These are phyloP conservation scores for Trypanosoma caninum DNA, from an alignment of 208 protist genomes.

Conservation along the genomic window DNA sequence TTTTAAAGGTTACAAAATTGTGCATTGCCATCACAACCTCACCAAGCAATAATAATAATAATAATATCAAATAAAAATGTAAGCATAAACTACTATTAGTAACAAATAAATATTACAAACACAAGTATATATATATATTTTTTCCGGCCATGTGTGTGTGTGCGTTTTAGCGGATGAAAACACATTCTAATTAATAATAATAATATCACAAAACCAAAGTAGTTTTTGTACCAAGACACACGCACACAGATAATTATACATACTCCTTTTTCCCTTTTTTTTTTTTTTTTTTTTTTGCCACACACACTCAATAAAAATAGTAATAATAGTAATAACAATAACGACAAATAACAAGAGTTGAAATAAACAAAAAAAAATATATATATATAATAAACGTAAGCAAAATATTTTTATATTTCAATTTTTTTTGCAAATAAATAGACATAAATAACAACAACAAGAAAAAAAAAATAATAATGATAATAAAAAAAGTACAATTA, in stretches of 20 bases:
- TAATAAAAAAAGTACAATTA: neutral
- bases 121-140: neutral
- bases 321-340: constrained; percentile 16
- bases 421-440: no score
- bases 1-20: no score
- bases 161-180: no score
- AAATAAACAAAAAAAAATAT: constrained; percentile 7
- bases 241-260: neutral
- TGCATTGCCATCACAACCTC: no score
- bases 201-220: constrained; percentile 11
- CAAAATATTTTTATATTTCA: no score
- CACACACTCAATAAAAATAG: constrained; percentile 4
- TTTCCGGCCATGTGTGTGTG: neutral
- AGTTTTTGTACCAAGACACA: neutral
- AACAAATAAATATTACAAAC: neutral
- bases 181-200: no score
- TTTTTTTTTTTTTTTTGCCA: constrained; percentile 1
- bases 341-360: neutral
- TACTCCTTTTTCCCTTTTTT: neutral
- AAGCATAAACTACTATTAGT: no score
- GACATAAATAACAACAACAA: constrained; percentile 9
- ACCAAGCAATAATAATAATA: no score
- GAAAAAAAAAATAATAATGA: constrained; percentile 11
- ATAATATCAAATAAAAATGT: no score
- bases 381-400: constrained; percentile 11